Evolutionary conservation across 176 grass and related monocot species (phyloP).

Genomic region (Saccharum spontaneum): DNA sequence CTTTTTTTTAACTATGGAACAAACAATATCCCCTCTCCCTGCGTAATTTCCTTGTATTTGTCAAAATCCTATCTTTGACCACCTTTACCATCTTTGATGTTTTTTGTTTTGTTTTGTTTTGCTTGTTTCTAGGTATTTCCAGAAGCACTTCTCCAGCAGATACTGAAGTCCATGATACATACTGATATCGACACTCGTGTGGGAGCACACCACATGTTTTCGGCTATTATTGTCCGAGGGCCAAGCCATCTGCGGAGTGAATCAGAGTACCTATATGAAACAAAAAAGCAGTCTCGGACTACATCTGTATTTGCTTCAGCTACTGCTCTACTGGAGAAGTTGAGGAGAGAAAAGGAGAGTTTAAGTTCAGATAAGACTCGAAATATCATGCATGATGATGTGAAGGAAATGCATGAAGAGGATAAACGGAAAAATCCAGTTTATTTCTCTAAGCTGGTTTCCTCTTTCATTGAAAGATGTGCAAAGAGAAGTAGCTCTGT

Average conservation of each 20-base stretch:
- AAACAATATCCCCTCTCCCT: not conserved
- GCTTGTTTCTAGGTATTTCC: constrained; percentile 78
- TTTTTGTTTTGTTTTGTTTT: not conserved
- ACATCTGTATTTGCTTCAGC: constrained; percentile 98
- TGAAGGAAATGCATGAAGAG: constrained; percentile 62
- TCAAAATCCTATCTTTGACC: constrained; percentile 12
- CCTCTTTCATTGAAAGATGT: constrained; percentile 71
- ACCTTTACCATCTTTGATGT: constrained; percentile 2
- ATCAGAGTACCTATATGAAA: constrained; percentile 87
- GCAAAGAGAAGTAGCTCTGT: constrained; percentile 44
- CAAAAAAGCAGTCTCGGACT: constrained; percentile 84
- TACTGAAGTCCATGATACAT: constrained; percentile 88
- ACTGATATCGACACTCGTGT: constrained; percentile 88
- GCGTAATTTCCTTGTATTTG: not conserved
- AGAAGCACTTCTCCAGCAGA: constrained; percentile 81
- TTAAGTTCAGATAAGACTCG: constrained; percentile 70
- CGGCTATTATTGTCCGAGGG: constrained; percentile 68
- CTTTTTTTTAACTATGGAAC: not conserved
- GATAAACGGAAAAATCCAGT: constrained; percentile 58
- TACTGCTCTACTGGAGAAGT: constrained; percentile 93
- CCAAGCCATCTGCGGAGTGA: constrained; percentile 70
- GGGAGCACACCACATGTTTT: constrained; percentile 89
- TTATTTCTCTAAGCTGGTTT: constrained; percentile 86
- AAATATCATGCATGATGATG: constrained; percentile 44
- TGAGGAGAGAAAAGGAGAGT: constrained; percentile 88